phyloP scores from a whole-genome alignment of 2,329 filamentous ascomycete species.

The Diaporthe australafricana region DNA sequence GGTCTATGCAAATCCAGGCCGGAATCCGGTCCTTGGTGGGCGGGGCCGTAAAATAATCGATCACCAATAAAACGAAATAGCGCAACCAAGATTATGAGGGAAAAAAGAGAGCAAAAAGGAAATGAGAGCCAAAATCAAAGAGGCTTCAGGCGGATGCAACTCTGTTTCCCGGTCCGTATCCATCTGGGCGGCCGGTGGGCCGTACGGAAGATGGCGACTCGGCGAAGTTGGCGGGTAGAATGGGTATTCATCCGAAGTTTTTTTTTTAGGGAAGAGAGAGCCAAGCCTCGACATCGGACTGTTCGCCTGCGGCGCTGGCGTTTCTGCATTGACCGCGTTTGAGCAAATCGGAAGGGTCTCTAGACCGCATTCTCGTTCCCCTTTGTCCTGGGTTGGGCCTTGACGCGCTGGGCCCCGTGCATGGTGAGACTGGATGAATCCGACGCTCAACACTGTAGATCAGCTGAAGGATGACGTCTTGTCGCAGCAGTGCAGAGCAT shows the following conservation, averaged over 20 bases:
- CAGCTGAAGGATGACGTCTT: constrained; percentile 14
- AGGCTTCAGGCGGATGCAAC: constrained; percentile 6
- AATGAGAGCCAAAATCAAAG: neutral
- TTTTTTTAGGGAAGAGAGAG: neutral
- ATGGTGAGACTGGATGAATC: constrained; percentile 10
- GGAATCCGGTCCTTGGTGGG: neutral
- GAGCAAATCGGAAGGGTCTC: constrained; percentile 12
- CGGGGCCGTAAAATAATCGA: too few species aligned
- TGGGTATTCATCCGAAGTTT: constrained; percentile 15
- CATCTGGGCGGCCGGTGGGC: constrained; percentile 2
- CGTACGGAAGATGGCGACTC: neutral
- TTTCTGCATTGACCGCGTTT: constrained; percentile 25
- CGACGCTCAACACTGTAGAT: constrained; percentile 12
- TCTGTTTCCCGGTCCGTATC: constrained; percentile 8
- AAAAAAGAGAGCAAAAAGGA: too few species aligned
- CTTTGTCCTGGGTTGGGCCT: constrained; percentile 8
- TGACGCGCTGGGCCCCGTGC: neutral
- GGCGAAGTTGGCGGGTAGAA: constrained; percentile 4
- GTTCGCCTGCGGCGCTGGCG: constrained; percentile 17
- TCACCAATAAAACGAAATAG: neutral
- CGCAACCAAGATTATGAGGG: neutral
- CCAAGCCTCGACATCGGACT: constrained; percentile 12
- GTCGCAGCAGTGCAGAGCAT: neutral
- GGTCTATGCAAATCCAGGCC: constrained; percentile 15
- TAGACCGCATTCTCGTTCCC: neutral